Percentiles rank a stretch among this genome's conserved stretches.
These are phyloP conservation scores for Zasmidium cellare DNA, from an alignment of 2,329 filamentous ascomycete species.

Conservation along the genomic window DNA sequence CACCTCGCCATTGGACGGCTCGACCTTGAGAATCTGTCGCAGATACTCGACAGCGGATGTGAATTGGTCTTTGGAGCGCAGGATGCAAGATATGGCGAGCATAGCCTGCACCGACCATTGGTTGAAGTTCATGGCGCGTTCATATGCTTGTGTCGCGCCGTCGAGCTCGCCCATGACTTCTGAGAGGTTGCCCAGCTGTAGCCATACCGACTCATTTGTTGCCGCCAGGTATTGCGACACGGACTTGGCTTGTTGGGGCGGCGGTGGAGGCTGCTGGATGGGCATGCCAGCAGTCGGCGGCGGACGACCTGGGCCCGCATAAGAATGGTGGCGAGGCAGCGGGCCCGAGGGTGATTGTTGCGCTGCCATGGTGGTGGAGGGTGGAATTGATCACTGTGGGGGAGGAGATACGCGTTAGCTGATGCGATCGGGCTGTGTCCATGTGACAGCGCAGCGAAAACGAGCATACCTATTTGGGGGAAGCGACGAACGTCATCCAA, in stretches of 20 bases:
- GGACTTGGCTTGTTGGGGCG: constrained; percentile 59
- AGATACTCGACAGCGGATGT: constrained; percentile 92
- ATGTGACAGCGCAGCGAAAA: background rate
- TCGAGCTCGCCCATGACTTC: constrained; percentile 87
- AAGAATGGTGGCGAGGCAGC: constrained; percentile 62
- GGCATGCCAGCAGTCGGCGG: constrained; percentile 55
- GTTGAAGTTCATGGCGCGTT: constrained; percentile 85
- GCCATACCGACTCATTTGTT: constrained; percentile 86
- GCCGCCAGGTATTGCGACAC: constrained; percentile 73
- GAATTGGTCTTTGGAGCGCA: constrained; percentile 90
- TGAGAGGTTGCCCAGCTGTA: constrained; percentile 83
- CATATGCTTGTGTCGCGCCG: constrained; percentile 85
- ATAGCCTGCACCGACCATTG: constrained; percentile 85
- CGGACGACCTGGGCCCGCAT: constrained; percentile 66
- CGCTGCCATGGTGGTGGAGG: constrained; percentile 31
- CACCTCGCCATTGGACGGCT: constrained; percentile 85
- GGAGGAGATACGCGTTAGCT: background rate
- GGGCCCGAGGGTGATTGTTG: constrained; percentile 78
- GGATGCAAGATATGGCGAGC: constrained; percentile 89
- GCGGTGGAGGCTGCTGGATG: constrained; percentile 36
- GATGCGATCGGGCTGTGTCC: background rate
- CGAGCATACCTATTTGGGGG: background rate
- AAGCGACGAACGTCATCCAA: background rate
- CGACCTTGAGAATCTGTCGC: constrained; percentile 85
- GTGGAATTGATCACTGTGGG: background rate